Base-by-base conservation (phyloP, 164 flowering plant genomes). In the Vitis riparia region DNA sequence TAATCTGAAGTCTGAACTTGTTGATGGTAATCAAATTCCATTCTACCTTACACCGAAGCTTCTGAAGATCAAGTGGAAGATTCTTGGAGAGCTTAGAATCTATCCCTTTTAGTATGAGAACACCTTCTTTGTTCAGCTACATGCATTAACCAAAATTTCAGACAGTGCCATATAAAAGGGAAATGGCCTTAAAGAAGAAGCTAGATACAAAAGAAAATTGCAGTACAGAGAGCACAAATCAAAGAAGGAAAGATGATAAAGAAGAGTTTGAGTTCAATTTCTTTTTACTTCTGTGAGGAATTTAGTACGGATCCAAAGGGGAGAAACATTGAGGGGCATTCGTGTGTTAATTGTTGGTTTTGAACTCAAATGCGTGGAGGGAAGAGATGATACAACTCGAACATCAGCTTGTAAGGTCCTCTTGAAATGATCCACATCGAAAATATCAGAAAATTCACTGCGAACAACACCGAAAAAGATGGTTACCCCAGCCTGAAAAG, bases 41-140 rank as follows among this genome's bases (percentile, higher is more conserved):
- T 51, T 29, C 9, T 78, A 88, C 97, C 93, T 91, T 89, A 73
- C 98, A 92, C 3, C 86, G 77, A 37, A 92, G 94, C 82, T 87
- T 92, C 69, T 89, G 98, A 70, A 92, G 87, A 73, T 92, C 97
- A 1, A 82, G 61, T 1, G 93, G 89, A 11, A 92, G 98, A 80
- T 91, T 82, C 80, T 84, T 87, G 29, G 93, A 82, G 73, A 92
- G 98, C 76, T 80, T 91, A 48, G 90, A 89, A 77, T 88, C 91
- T 52, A 92, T 70, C 51, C 90, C 96, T 74, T 80, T 83, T 62
- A 92, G 57, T n/a, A 89, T 72, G 2, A 92, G 84, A 44, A 89
- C 63, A 4, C 96, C 92, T 65, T 84, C 87, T 69, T 77, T 74
- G 50, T 86, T 80, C n/a, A 90, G 75, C 94, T 91, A 58, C 80